Evolutionary conservation across 208 protist species (phyloP).

Genomic region (Crithidia expoeki): DNA sequence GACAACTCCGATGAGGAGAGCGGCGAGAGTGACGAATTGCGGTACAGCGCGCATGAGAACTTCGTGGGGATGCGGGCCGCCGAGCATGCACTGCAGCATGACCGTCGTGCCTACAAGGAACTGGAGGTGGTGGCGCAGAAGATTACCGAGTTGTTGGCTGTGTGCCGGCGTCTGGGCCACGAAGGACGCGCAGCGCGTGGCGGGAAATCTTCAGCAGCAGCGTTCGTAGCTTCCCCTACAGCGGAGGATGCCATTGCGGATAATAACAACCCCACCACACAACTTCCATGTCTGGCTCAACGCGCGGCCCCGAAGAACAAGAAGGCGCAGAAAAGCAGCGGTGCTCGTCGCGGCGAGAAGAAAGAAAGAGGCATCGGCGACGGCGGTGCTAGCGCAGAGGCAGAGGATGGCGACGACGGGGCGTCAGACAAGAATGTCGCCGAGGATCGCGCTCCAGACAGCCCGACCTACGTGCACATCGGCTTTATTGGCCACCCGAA

Average conservation of each 20-base stretch:
- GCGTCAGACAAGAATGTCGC: slow-evolving; percentile 10
- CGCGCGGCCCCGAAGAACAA: slow-evolving; percentile 16
- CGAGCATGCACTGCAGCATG: slow-evolving; percentile 52
- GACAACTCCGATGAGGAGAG: slow-evolving; percentile 16
- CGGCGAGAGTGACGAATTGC: slow-evolving; percentile 29
- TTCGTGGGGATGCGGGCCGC: slow-evolving; percentile 82
- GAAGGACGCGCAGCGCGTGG: slow-evolving; percentile 12
- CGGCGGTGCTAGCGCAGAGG: not conserved
- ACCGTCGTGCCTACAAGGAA: slow-evolving; percentile 57
- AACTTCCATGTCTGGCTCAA: slow-evolving; percentile 21
- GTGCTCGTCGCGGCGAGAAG: slow-evolving; percentile 2
- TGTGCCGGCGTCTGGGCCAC: slow-evolving; percentile 45
- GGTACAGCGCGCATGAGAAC: slow-evolving; percentile 56
- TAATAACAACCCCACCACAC: slow-evolving; percentile 2
- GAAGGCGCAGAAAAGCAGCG: slow-evolving; percentile 20
- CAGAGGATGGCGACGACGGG: slow-evolving; percentile 5
- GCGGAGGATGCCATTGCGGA: not conserved
- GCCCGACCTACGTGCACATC: slow-evolving; percentile 57
- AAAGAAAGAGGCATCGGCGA: not conserved
- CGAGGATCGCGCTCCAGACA: slow-evolving; percentile 35
- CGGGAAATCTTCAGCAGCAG: not conserved
- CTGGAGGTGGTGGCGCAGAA: slow-evolving; percentile 66
- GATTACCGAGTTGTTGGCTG: slow-evolving; percentile 61
- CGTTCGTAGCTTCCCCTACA: not conserved
- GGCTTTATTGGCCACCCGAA: slow-evolving; percentile 93